A percentile compares a stretch with the other conserved stretches of the same genome.
These are phyloP conservation scores for Coprinopsis strossmayeri DNA, from an alignment of 768 basidiomycete genomes.

Conservation along the genomic window DNA sequence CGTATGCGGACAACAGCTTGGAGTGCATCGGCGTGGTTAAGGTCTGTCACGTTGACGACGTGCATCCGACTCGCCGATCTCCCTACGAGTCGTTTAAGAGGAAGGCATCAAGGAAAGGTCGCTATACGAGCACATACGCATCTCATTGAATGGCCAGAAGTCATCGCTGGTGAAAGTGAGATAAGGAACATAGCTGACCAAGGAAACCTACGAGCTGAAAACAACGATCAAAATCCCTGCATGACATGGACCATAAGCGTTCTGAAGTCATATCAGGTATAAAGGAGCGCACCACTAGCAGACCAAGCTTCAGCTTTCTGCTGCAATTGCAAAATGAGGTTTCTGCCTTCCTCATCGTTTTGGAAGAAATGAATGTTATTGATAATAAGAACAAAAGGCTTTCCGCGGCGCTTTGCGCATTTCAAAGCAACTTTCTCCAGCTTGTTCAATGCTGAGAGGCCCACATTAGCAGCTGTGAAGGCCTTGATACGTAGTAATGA, in stretches of 20 bases:
- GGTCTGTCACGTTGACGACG: constrained; percentile 57
- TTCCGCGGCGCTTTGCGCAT: constrained; percentile 45
- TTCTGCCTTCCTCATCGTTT: constrained; percentile 67
- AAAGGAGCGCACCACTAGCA: constrained; percentile 49
- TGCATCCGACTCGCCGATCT: constrained; percentile 53
- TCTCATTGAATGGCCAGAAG: constrained; percentile 70
- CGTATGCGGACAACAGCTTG: constrained; percentile 53
- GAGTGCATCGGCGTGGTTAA: constrained; percentile 51
- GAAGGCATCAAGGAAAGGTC: constrained; percentile 1
- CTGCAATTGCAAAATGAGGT: constrained; percentile 81
- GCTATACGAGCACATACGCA: constrained; percentile 40
- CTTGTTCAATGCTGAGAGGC: constrained; percentile 58
- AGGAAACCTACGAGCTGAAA: constrained; percentile 51
- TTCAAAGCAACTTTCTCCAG: constrained; percentile 79
- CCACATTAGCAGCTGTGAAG: background rate
- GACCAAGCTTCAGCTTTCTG: constrained; percentile 85
- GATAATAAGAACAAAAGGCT: constrained; percentile 74
- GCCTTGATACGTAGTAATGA: background rate
- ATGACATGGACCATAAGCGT: background rate
- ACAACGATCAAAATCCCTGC: constrained; percentile 73
- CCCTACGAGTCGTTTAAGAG: constrained; percentile 29
- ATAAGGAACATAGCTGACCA: constrained; percentile 9
- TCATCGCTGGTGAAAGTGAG: constrained; percentile 54
- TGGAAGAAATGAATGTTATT: constrained; percentile 75
- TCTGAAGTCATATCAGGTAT: constrained; percentile 3